Conservation (phyloP, 352 stramenopile species). For the Phytophthora pseudosyringae region DNA sequence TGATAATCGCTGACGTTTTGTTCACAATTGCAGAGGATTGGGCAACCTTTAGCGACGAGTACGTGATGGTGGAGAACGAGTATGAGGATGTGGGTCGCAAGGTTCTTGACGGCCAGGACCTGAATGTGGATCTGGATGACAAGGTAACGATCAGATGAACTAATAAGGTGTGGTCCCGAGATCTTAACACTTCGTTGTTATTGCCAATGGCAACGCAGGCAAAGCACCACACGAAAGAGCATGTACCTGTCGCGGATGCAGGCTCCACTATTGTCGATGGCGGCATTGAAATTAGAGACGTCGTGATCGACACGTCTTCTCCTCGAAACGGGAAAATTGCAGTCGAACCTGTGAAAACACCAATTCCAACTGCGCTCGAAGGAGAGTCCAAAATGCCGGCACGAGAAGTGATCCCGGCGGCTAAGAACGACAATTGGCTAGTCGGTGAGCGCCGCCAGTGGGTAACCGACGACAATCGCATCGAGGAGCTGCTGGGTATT, state of each 20-base stretch:
- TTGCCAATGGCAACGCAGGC: conserved; percentile 14
- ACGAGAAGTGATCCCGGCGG: conserved; percentile 31
- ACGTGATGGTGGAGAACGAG: conserved; percentile 85
- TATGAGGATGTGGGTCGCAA: conserved; percentile 82
- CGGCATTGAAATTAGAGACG: conserved; percentile 37
- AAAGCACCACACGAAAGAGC: conserved; percentile 31
- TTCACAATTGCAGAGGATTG: conserved; percentile 54
- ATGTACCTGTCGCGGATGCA: conserved; percentile 10
- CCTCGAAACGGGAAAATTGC: conserved; percentile 20
- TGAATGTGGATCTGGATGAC: conserved; percentile 52
- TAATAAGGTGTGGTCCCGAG: background rate
- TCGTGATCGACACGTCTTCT: conserved; percentile 47
- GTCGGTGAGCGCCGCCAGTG: conserved; percentile 50
- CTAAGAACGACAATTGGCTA: conserved; percentile 45
- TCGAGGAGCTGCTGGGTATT: conserved; percentile 81
- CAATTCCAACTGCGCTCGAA: conserved; percentile 9
- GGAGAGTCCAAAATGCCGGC: conserved; percentile 33
- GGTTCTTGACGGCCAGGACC: conserved; percentile 63
- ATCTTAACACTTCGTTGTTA: conserved; percentile 12
- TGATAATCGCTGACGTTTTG: too few species aligned
- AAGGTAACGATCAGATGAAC: conserved; percentile 29
- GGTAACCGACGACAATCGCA: conserved; percentile 62
- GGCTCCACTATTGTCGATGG: conserved; percentile 31
- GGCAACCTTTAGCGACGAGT: conserved; percentile 78
- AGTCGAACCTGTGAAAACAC: background rate